A percentile compares a stretch with the other conserved stretches of the same genome.
Conservation (phyloP, 2,329 filamentous ascomycete genomes). For the Cladorrhinum sp. region DNA sequence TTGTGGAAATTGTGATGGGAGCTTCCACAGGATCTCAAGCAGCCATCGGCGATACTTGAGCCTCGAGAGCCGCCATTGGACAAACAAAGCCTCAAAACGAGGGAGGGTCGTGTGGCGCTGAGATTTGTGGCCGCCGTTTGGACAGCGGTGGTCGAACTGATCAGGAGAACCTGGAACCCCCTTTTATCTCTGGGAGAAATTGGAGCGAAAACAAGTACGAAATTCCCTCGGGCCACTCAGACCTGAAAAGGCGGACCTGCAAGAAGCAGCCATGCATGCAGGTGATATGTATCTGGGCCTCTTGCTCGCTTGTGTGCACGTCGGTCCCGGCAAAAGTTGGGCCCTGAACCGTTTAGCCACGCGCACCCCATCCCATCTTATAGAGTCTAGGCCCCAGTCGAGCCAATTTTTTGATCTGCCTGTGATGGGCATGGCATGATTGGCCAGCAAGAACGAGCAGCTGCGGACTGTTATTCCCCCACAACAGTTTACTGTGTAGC, state of each 20-base stretch:
- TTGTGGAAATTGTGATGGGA: slow-evolving; percentile 27
- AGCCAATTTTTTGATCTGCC: background rate
- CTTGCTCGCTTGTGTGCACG: background rate
- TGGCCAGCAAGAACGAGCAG: background rate
- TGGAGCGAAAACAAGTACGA: too few relatives aligned
- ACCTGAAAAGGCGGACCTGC: background rate
- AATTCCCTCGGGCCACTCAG: background rate
- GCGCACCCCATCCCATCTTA: background rate
- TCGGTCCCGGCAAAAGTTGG: background rate
- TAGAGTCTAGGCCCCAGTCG: background rate
- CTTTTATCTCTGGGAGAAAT: too few relatives aligned
- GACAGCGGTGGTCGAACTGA: background rate
- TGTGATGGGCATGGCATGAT: background rate
- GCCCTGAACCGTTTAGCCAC: background rate
- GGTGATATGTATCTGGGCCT: background rate
- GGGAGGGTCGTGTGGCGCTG: background rate
- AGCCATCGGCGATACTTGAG: slow-evolving; percentile 12
- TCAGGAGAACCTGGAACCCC: background rate
- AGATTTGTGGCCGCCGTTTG: background rate
- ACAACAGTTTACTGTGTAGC: too few relatives aligned
- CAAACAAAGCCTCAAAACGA: background rate
- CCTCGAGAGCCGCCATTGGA: background rate
- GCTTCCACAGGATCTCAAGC: slow-evolving; percentile 4
- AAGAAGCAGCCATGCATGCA: background rate
- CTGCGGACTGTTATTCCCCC: too few relatives aligned